Evolutionary conservation across 164 flowering plant genomes (phyloP).

Genomic region (Berberis thunbergii): DNA sequence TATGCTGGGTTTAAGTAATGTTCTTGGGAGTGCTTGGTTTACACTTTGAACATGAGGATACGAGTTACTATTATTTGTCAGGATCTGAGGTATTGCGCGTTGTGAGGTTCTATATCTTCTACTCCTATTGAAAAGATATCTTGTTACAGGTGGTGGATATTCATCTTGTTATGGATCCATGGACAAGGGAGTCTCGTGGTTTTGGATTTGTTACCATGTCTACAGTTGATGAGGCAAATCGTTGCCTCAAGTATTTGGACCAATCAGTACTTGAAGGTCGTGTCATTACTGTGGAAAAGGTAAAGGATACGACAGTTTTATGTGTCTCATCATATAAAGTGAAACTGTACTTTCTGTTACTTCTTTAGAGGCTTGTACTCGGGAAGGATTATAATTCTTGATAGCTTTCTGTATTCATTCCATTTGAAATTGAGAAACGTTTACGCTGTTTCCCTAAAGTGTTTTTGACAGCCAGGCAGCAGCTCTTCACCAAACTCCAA

Average conservation of each 20-base stretch:
- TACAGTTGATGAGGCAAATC: too few species aligned
- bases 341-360: too few species aligned
- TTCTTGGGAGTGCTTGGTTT: too few species aligned
- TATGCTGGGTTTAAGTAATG: too few species aligned
- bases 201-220: conserved; percentile 85
- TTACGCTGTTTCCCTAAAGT: conserved; percentile 56
- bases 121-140: background rate
- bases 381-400: too few species aligned
- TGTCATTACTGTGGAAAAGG: conserved; percentile 92
- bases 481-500: conserved; percentile 84
- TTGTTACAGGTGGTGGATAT: conserved; percentile 63
- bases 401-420: background rate
- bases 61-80: too few species aligned
- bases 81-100: too few species aligned
- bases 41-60: too few species aligned
- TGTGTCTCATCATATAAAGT: too few species aligned
- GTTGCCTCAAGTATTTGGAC: conserved; percentile 60
- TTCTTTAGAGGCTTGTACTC: too few species aligned
- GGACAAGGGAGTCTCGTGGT: conserved; percentile 91
- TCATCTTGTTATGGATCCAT: conserved; percentile 86
- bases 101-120: too few species aligned
- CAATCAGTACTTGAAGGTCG: conserved; percentile 82
- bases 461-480: conserved; percentile 79
- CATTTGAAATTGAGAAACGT: conserved; percentile 29
- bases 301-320: conserved; percentile 12